phyloP scores from a whole-genome alignment of 768 basidiomycete genomes.

The Amanita fuliginea region DNA sequence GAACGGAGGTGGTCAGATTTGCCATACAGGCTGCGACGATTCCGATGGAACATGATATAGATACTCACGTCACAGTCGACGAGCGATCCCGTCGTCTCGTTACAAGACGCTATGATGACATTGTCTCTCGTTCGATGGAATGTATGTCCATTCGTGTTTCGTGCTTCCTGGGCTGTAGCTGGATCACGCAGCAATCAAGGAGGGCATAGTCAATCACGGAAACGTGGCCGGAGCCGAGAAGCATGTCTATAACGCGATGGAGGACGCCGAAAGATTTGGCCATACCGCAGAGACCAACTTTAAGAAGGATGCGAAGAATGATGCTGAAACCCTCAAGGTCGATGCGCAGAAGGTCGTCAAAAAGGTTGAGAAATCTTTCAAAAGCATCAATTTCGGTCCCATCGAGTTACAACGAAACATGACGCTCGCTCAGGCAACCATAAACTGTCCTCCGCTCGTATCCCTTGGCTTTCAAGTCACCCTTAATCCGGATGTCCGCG shows the following conservation, averaged over 20 bases:
- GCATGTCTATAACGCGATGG: background rate
- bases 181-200: background rate
- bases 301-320: background rate
- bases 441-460: conserved; percentile 16
- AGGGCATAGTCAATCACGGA: background rate
- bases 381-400: conserved; percentile 12
- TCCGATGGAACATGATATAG: conserved; percentile 12
- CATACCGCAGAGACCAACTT: background rate
- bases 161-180: background rate
- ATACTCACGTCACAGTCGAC: conserved; percentile 10
- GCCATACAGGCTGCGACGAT: conserved; percentile 14
- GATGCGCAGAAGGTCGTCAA: background rate
- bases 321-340: background rate
- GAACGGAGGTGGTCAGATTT: conserved; percentile 8
- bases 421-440: conserved; percentile 18
- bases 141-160: conserved; percentile 5
- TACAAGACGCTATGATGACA: conserved; percentile 17
- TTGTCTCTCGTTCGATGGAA: conserved; percentile 18
- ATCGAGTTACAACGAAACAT: conserved; percentile 18
- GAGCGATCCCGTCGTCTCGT: background rate
- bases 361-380: conserved; percentile 18
- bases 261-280: background rate
- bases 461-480: conserved; percentile 17
- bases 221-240: background rate
- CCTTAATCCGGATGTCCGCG: conserved; percentile 22